Evolutionary conservation across 495 filamentous ascomycete genomes (phyloP), one percentile per base, ranked within the genome.

Genomic region (Staphylotrichum longicolle): DNA sequence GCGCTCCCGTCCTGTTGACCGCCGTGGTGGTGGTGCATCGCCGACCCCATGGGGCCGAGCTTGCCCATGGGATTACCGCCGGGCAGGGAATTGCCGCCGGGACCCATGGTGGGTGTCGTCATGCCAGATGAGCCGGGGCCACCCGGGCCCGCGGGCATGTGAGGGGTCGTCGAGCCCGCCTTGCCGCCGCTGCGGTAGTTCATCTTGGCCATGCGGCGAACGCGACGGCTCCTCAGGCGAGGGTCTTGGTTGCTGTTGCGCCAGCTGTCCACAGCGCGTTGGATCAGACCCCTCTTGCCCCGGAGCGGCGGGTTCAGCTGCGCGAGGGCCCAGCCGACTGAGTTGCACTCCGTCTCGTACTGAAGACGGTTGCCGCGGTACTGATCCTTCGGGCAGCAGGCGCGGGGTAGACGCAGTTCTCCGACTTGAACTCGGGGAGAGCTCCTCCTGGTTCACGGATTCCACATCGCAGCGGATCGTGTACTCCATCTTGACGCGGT

Each of bases 401-500:
- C 94, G 50, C 95, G 82, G 0, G 94, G 68, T 98, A 98, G 10
- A 98, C 94, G 75, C 95, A 98, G 77, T 98, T 98, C 71, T 96
- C 93, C 6, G 88, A 90, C 79, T 96, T 96, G 85, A 98, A 98
- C 54, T 97, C 92, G 65, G 82, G 62, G 82, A 83, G 35, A 98
- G 84, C 47, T 82, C 86, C 53, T 97, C 92, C 53, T 93, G 90
- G 71, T 91, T 91, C 48, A 98, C 91, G 1, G 93, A 96, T 76
- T 97, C 94, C 30, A 98, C 94, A 67, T 98, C 94, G 70, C 94
- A 98, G 40, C 94, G 88, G 70, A 98, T 98, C 1, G 92, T 96
- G 74, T 98, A 98, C 73, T 96, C 94, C 91, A 97, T 96, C 84
- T 98, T 98, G 64, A 98, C 92, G 35, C 94, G 83, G 72, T 98